Conservation (phyloP, 2,329 filamentous ascomycete species). For the Trichoderma sp. region DNA sequence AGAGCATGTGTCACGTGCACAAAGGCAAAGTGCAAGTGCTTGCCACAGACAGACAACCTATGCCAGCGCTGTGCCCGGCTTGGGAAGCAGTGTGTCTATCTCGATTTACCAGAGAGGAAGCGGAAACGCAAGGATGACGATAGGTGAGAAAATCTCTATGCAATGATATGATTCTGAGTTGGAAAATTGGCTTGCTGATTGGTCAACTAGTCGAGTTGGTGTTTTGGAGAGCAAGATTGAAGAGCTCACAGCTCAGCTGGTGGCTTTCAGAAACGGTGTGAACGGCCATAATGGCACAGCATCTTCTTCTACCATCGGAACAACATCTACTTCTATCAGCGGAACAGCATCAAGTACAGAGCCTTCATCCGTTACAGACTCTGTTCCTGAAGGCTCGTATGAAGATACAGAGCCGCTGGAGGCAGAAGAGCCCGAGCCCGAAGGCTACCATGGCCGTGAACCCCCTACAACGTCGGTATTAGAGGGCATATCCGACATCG, state of each 20-base stretch:
- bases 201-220: slow-evolving; percentile 1
- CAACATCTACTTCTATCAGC: background rate
- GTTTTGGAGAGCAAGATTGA: slow-evolving; percentile 7
- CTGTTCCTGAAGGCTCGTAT: background rate
- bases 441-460: background rate
- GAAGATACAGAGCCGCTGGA: background rate
- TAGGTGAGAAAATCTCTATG: background rate
- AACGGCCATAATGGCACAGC: background rate
- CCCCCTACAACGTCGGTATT: background rate
- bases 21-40: slow-evolving; percentile 17
- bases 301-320: background rate
- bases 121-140: background rate
- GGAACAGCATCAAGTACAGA: background rate
- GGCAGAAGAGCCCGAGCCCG: background rate
- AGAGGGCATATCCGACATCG: slow-evolving; percentile 18
- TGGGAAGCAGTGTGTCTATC: slow-evolving; percentile 19
- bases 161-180: rapidly evolving
- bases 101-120: slow-evolving; percentile 20
- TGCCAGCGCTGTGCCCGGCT: slow-evolving; percentile 21
- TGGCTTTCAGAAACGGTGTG: background rate
- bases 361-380: background rate
- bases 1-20: slow-evolving; percentile 23
- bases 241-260: slow-evolving; percentile 1
- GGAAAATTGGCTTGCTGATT: background rate
- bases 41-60: slow-evolving; percentile 2